phyloP scores from a whole-genome alignment of 768 basidiomycete genomes.

The Hygrophoropsis aurantiaca region DNA sequence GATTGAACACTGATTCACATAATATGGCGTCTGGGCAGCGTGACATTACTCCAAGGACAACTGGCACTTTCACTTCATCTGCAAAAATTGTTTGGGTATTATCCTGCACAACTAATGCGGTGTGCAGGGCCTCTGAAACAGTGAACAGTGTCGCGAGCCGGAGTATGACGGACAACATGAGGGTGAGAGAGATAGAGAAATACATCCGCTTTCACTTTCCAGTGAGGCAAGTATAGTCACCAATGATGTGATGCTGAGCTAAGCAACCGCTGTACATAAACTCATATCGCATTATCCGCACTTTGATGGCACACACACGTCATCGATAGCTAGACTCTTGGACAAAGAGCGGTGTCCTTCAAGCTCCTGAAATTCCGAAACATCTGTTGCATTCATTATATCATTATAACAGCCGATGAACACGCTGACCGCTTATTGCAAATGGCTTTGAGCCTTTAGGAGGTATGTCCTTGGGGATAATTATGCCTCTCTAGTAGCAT shows the following conservation, averaged over 20 bases:
- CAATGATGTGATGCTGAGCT: background rate
- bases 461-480: background rate
- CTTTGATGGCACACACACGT: too few species aligned
- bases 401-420: too few species aligned
- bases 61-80: slow-evolving; percentile 43
- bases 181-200: slow-evolving; percentile 6
- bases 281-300: too few species aligned
- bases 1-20: slow-evolving; percentile 77
- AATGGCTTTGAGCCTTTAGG: too few species aligned
- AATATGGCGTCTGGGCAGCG: slow-evolving; percentile 80
- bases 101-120: slow-evolving; percentile 22
- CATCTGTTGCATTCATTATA: too few species aligned
- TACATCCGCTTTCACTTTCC: slow-evolving; percentile 2
- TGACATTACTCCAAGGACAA: slow-evolving; percentile 64
- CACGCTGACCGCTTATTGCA: too few species aligned
- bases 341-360: too few species aligned
- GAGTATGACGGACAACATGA: slow-evolving; percentile 12
- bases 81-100: slow-evolving; percentile 8
- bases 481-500: slow-evolving; percentile 34
- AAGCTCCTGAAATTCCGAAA: too few species aligned
- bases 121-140: slow-evolving; percentile 11
- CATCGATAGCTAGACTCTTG: too few species aligned
- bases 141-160: slow-evolving; percentile 15
- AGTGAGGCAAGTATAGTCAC: background rate
- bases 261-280: too few species aligned